Percentiles rank a stretch among this genome's conserved stretches.
These are phyloP conservation scores for Tolypocladium guangdongense DNA, from an alignment of 2,329 filamentous ascomycete genomes.

Conservation along the genomic window DNA sequence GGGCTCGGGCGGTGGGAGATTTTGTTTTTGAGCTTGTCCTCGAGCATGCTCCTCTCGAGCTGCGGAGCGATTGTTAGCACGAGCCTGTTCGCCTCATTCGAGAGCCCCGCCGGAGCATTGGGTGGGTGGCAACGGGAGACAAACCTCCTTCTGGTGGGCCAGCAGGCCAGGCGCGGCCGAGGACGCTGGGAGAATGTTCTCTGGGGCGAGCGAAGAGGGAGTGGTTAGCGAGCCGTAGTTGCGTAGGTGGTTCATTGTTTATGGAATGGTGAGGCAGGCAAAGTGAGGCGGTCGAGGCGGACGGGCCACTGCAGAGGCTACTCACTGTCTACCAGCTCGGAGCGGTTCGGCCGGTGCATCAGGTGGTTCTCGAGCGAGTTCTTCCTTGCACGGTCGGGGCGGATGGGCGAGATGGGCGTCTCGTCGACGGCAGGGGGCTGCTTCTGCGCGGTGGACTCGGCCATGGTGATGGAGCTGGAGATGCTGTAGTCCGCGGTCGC, in stretches of 20 bases:
- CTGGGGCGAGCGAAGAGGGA: constrained; percentile 28
- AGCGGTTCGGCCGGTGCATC: constrained; percentile 61
- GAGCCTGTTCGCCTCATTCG: not conserved
- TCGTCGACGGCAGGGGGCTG: constrained; percentile 30
- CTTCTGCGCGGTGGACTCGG: constrained; percentile 13
- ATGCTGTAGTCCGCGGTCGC: not conserved
- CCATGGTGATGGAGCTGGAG: constrained; percentile 11
- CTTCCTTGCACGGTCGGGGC: constrained; percentile 42
- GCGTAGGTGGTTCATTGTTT: not conserved
- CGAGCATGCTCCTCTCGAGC: constrained; percentile 79
- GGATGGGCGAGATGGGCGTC: constrained; percentile 39
- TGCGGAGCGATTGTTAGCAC: constrained; percentile 11
- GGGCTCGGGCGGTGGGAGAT: constrained; percentile 67
- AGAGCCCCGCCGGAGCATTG: not conserved
- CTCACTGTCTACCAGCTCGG: constrained; percentile 71
- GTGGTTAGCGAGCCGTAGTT: not conserved
- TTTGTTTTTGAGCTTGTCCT: constrained; percentile 78
- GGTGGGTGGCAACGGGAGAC: not conserved
- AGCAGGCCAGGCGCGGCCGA: constrained; percentile 68
- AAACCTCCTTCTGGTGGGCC: constrained; percentile 63
- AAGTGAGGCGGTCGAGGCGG: not conserved
- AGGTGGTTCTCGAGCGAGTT: constrained; percentile 66
- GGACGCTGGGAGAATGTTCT: constrained; percentile 76
- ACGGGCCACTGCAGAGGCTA: constrained; percentile 5
- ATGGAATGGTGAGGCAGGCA: not conserved